Evolutionary conservation across 2,329 filamentous ascomycete species (phyloP), one percentile per base, ranked within the genome.

Genomic region (Arachnopeziza araneosa): DNA sequence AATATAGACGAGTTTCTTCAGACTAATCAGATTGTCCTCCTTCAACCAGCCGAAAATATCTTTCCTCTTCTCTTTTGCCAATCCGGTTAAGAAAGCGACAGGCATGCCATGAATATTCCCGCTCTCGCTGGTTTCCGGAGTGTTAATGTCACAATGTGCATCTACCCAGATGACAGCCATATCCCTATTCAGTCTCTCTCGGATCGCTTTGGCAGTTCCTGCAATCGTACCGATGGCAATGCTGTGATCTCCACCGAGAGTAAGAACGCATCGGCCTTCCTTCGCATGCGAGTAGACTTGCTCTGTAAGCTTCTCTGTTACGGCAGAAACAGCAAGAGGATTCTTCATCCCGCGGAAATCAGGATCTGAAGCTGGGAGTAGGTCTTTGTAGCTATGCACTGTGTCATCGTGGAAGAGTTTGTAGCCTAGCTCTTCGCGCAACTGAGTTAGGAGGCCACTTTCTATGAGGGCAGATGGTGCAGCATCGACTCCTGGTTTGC

Each of bases 51-150:
- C 93, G 77, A 99, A 98, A 61, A 89, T 84, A 70, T 95, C 89
- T 63, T 88, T 83, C 59, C 84, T 80, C 54, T 90, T 83, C 69
- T 92, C 90, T 67, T 79, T 85, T 52, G 93, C 90, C 60, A 99
- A 79, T 0, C 95, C 91, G 0, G 92, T 93, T 67, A 96, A 75
- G 76, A 98, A 99, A 2, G 91, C 86, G 48, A 98, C 90, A 1
- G 95, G 95, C 95, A 99, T 99, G 68, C 95, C 95, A 77, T 99
- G 95, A 64, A 99, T 89, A 77, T 98, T 98, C 36, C 95, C 95
- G 67, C 89, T 95, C 50, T 83, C 89, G 66, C 89, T 93, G 54
- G 85, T 88, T 83, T 98, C 93, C 57, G 93, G 95, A 1, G 90
- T 92, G 79, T 99, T 99, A 80, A 99, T 97, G 75, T 99, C 95